Base-by-base conservation (phyloP, 805 yeast genomes). In the Geotrichum ghanense region DNA sequence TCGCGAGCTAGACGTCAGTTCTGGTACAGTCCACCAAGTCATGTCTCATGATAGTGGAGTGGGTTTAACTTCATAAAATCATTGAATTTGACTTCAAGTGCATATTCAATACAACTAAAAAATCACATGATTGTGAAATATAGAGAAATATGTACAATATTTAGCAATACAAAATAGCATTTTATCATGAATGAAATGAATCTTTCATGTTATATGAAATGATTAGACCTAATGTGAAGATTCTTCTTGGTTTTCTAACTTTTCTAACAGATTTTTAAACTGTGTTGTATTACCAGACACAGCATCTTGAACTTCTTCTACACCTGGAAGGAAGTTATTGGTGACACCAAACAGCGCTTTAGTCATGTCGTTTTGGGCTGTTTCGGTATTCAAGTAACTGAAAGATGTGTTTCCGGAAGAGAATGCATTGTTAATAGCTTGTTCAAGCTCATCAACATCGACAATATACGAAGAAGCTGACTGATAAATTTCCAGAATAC, bases 401-500 rank as follows among this genome's bases (percentile, higher is more conserved):
- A 31, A 31, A 12, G 16, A 16, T 6, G 37, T n/a, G 19, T 31
- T 16, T n/a, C 37, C 37, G n/a, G n/a, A 45, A 16, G 45, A 41
- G 60, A 81, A 76, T 43, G 86, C 80, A 46, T 69, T 69, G 43
- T 72, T 75, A 40, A 83, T 75, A 45, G 80, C 76, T 19, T 63
- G 66, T 40, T 73, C 75, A 50, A 83, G 70, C 61, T 78, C 78
- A 44, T 71, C 75, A 62, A 83, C 95, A 24, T 81, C 81, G 35
- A 85, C 76, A 54, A 87, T 83, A 64, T 78, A 88, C 41, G 73
- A 69, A 22, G 74, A 72, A 1, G 90, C 68, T 2, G 79, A 74
- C 57, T 86, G 86, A 63, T 84, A 87, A 46, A 89, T 71, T 53
- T 76, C 81, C 50, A 89, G 66, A 43, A 88, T 64, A 43, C 74